These are phyloP conservation scores for Raphanus hybrid DNA, from an alignment of 441 rosid species.

Conservation along the genomic window DNA sequence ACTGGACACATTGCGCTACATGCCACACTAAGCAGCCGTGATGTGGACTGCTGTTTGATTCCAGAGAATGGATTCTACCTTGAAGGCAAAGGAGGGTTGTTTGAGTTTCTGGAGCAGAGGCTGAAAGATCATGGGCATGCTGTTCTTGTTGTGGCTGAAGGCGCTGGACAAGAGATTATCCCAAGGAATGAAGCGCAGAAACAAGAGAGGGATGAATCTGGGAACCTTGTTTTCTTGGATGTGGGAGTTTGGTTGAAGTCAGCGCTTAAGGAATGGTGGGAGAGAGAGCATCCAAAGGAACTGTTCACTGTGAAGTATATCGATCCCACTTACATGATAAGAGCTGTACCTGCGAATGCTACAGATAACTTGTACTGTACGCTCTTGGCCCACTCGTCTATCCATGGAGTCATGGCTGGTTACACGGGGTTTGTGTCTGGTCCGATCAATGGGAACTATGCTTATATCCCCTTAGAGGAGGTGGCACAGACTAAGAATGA, in stretches of 20 bases:
- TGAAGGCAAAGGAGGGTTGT: slow-evolving; percentile 76
- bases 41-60: slow-evolving; percentile 88
- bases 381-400: slow-evolving; percentile 83
- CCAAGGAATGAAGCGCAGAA: slow-evolving; percentile 66
- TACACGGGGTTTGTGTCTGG: slow-evolving; percentile 85
- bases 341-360: slow-evolving; percentile 88
- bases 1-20: slow-evolving; percentile 90
- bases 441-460: slow-evolving; percentile 84
- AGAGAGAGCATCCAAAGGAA: slow-evolving; percentile 61
- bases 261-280: slow-evolving; percentile 81
- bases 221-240: slow-evolving; percentile 78
- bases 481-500: slow-evolving; percentile 66
- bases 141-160: slow-evolving; percentile 85
- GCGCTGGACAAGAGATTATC: slow-evolving; percentile 87
- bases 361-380: slow-evolving; percentile 82
- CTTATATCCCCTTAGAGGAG: slow-evolving; percentile 76
- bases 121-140: slow-evolving; percentile 68
- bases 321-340: slow-evolving; percentile 93
- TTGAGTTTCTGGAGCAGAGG: slow-evolving; percentile 65
- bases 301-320: slow-evolving; percentile 83
- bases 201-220: slow-evolving; percentile 82
- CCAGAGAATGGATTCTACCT: slow-evolving; percentile 76
- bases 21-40: slow-evolving; percentile 89
- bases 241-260: slow-evolving; percentile 87
- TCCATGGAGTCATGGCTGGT: slow-evolving; percentile 91